These are phyloP conservation scores for Pezicula neosporulosa DNA, from an alignment of 2,329 filamentous ascomycete species.

Conservation along the genomic window DNA sequence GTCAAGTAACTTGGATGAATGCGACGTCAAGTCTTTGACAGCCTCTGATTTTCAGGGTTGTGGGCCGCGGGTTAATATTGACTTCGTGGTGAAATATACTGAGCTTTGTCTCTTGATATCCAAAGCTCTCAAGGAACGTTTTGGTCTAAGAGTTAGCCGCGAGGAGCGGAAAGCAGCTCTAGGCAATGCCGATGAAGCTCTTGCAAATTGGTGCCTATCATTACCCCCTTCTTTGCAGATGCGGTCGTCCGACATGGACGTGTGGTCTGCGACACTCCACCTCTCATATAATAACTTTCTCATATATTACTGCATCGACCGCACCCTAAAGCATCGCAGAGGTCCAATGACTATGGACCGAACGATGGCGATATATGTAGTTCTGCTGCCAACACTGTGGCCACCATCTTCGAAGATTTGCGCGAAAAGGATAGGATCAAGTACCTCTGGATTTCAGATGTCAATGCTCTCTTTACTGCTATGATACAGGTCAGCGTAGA, in stretches of 20 bases:
- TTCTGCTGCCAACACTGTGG: slow-evolving; percentile 38
- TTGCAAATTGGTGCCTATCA: slow-evolving; percentile 1
- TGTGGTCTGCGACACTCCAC: slow-evolving; percentile 29
- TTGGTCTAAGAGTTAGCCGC: slow-evolving; percentile 16
- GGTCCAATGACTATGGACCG: slow-evolving; percentile 39
- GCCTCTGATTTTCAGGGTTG: slow-evolving; percentile 43
- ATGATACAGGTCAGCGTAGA: slow-evolving; percentile 44
- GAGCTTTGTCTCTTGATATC: slow-evolving; percentile 48
- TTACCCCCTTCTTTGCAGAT: not conserved
- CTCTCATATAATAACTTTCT: slow-evolving; percentile 40
- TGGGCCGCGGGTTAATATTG: slow-evolving; percentile 37
- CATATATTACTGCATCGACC: slow-evolving; percentile 41
- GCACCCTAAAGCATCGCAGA: slow-evolving; percentile 32
- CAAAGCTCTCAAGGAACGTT: slow-evolving; percentile 35
- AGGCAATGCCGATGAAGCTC: not conserved
- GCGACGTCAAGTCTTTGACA: slow-evolving; percentile 42
- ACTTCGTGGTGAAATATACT: slow-evolving; percentile 44
- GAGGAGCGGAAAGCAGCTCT: slow-evolving; percentile 2
- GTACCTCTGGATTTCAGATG: slow-evolving; percentile 39
- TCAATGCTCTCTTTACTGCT: slow-evolving; percentile 40
- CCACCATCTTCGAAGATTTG: slow-evolving; percentile 40
- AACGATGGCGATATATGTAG: slow-evolving; percentile 42
- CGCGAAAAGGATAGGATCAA: slow-evolving; percentile 36
- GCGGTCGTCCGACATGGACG: slow-evolving; percentile 36
- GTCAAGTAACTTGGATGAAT: slow-evolving; percentile 43